These are phyloP conservation scores for Dictyostelium brefeldianum DNA, from an alignment of 78 protist genomes.

Conservation along the genomic window DNA sequence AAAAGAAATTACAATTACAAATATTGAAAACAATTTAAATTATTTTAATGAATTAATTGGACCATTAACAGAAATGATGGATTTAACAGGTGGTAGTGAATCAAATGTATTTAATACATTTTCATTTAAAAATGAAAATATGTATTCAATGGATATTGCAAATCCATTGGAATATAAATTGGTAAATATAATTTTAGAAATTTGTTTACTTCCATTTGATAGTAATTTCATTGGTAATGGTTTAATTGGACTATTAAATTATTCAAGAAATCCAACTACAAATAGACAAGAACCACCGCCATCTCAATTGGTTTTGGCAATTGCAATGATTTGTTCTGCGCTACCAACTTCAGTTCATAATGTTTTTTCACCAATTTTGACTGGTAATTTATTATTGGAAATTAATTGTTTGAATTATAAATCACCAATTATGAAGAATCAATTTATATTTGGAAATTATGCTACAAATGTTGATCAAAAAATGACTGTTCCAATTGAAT, in stretches of 20 bases:
- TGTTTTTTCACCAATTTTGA: not conserved
- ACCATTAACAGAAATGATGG: not conserved
- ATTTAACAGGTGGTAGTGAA: not conserved
- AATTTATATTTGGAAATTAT: constrained; percentile 7
- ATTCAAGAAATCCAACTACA: not conserved
- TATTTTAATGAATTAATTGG: constrained; percentile 13
- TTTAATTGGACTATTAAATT: not conserved
- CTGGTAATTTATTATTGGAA: not conserved
- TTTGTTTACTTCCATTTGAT: not conserved
- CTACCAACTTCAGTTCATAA: constrained; percentile 5
- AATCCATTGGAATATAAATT: constrained; percentile 14
- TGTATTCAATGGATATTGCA: not conserved
- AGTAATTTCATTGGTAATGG: not conserved
- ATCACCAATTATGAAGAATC: not conserved
- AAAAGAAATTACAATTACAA: not conserved
- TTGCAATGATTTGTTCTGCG: not conserved
- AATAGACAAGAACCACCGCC: not conserved
- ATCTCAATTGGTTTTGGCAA: not conserved
- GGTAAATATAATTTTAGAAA: not conserved
- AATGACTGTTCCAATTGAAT: constrained; percentile 14
- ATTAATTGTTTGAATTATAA: not conserved
- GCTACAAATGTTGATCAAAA: constrained; percentile 28
- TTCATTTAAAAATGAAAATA: not conserved
- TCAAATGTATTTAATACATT: not conserved
- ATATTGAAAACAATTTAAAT: not conserved